Conservation (phyloP, 2,329 filamentous ascomycete species). For the Lomentospora prolificans region DNA sequence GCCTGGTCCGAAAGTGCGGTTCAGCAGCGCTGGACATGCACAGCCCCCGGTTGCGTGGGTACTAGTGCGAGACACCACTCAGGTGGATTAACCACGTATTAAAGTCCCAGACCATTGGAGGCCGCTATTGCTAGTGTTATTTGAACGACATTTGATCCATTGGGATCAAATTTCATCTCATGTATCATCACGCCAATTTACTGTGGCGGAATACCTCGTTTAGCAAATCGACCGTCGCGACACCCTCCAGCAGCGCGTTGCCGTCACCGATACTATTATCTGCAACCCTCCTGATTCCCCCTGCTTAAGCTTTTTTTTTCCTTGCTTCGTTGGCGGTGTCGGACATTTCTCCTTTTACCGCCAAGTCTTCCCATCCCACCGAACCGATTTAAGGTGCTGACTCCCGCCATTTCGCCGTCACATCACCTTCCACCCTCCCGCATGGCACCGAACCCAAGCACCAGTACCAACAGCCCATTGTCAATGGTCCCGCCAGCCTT, state of each 20-base stretch:
- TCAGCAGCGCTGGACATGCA: background rate
- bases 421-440: background rate
- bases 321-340: too few species aligned
- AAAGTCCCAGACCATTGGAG: background rate
- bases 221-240: too few species aligned
- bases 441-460: background rate
- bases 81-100: background rate
- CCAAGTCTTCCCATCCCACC: background rate
- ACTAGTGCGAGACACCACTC: background rate
- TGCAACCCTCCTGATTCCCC: too few species aligned
- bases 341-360: too few species aligned
- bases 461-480: background rate
- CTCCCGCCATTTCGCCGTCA: background rate
- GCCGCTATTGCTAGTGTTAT: too few species aligned
- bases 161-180: too few species aligned
- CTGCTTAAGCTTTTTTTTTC: too few species aligned
- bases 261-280: too few species aligned
- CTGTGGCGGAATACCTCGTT: too few species aligned
- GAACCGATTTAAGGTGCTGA: background rate
- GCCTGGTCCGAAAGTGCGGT: background rate
- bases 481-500: background rate
- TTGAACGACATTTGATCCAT: too few species aligned
- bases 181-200: too few species aligned
- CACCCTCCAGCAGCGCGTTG: too few species aligned
- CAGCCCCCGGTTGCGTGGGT: background rate